These are phyloP conservation scores for Podospora didyma DNA, from an alignment of 495 filamentous ascomycete species.

Conservation along the genomic window DNA sequence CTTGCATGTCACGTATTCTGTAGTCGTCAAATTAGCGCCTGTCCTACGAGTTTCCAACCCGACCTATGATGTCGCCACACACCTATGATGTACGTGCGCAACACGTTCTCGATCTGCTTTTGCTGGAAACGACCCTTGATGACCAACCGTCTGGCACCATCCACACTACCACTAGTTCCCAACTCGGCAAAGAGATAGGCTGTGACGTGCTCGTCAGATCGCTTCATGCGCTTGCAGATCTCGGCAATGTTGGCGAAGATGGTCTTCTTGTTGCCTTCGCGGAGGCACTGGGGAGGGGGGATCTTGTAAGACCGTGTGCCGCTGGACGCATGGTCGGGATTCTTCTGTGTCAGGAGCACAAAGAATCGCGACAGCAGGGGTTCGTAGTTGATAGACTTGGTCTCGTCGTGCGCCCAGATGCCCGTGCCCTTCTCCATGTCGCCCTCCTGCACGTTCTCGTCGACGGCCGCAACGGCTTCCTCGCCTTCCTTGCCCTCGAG, in stretches of 20 bases:
- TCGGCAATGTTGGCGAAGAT: conserved; percentile 90
- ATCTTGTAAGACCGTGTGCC: conserved; percentile 97
- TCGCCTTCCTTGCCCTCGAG: conserved; percentile 70
- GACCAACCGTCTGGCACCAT: conserved; percentile 87
- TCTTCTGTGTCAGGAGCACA: conserved; percentile 82
- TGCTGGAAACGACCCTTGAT: conserved; percentile 99
- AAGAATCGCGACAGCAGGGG: conserved; percentile 87
- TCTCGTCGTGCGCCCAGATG: conserved; percentile 83
- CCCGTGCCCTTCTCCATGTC: conserved; percentile 89
- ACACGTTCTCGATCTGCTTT: conserved; percentile 94
- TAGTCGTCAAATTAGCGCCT: background rate
- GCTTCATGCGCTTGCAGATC: conserved; percentile 77
- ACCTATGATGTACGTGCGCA: conserved; percentile 83
- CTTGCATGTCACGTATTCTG: conserved; percentile 98
- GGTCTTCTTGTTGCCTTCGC: conserved; percentile 99
- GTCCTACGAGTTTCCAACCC: background rate
- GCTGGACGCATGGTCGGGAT: conserved; percentile 85
- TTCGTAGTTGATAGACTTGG: conserved; percentile 73
- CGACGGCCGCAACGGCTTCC: conserved; percentile 41
- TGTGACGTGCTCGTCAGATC: conserved; percentile 93
- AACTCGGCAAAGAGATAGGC: conserved; percentile 96
- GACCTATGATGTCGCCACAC: conserved; percentile 30
- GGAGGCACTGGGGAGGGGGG: conserved; percentile 95
- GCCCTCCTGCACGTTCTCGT: conserved; percentile 51
- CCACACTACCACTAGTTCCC: conserved; percentile 91